These are phyloP conservation scores for Volvox africanus DNA, from an alignment of 139 green algal species.

Conservation along the genomic window DNA sequence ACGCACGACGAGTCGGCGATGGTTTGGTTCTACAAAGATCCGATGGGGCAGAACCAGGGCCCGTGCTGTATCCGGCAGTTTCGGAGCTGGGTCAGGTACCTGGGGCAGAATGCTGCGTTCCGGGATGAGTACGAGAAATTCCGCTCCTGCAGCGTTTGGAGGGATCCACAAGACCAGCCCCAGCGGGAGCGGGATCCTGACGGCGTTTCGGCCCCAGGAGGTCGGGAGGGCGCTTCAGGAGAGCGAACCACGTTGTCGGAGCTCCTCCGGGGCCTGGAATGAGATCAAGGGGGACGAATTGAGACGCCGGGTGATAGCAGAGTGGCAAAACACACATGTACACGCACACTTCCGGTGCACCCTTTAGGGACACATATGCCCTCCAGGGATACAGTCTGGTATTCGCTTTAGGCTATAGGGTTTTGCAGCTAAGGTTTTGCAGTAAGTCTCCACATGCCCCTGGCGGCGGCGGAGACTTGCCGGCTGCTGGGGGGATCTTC, in stretches of 20 bases:
- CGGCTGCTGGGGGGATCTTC: too few relatives aligned
- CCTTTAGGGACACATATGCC: too few relatives aligned
- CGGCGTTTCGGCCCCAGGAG: neutral
- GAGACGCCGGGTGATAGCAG: too few relatives aligned
- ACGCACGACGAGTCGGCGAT: neutral
- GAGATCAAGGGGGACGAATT: neutral
- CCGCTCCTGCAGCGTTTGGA: slow-evolving; percentile 28
- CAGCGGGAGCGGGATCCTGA: neutral
- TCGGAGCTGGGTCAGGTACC: slow-evolving; percentile 49
- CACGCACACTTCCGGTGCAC: too few relatives aligned
- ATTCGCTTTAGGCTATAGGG: too few relatives aligned
- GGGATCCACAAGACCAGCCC: neutral
- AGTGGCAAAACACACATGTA: too few relatives aligned
- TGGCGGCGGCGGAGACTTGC: too few relatives aligned
- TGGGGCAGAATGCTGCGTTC: slow-evolving; percentile 34
- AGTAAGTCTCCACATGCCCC: too few relatives aligned
- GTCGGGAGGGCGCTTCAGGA: neutral
- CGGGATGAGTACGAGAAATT: slow-evolving; percentile 51
- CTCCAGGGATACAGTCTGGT: too few relatives aligned
- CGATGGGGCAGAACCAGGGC: slow-evolving; percentile 39
- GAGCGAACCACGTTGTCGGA: neutral
- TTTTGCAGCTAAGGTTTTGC: too few relatives aligned
- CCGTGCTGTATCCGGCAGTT: slow-evolving; percentile 54
- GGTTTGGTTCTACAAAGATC: slow-evolving; percentile 52
- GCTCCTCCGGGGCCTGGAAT: neutral